These are phyloP conservation scores for Globisporangium heterothallicum DNA, from an alignment of 352 stramenopile species.

Conservation along the genomic window DNA sequence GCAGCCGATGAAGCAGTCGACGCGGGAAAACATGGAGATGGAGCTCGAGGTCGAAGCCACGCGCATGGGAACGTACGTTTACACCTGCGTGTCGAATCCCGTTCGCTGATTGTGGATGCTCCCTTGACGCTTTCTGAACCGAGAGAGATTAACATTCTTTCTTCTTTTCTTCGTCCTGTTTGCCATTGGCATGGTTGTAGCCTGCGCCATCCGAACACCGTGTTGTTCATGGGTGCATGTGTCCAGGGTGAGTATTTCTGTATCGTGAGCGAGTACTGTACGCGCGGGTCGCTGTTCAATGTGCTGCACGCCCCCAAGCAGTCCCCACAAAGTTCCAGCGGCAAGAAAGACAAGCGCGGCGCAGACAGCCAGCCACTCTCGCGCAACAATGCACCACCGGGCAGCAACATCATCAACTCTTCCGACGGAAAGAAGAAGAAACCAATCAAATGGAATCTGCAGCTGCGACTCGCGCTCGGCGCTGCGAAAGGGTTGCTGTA, in stretches of 20 bases:
- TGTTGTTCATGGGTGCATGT: conserved; percentile 98
- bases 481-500: conserved; percentile 77
- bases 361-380: conserved; percentile 11
- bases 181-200: too few relatives aligned
- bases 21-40: conserved; percentile 73
- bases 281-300: conserved; percentile 93
- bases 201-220: conserved; percentile 97
- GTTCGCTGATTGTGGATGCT: background rate
- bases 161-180: background rate
- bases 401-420: conserved; percentile 16
- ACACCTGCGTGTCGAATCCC: background rate
- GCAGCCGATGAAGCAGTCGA: conserved; percentile 43
- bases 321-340: conserved; percentile 3
- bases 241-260: conserved; percentile 93
- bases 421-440: conserved; percentile 40
- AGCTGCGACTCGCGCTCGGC: conserved; percentile 75
- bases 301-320: conserved; percentile 75
- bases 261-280: conserved; percentile 95
- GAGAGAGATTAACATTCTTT: background rate
- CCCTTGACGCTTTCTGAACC: conserved; percentile 7
- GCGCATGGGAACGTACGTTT: conserved; percentile 61
- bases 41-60: conserved; percentile 78
- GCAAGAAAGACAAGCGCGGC: conserved; percentile 5
- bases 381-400: conserved; percentile 8
- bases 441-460: conserved; percentile 75